phyloP scores from a whole-genome alignment of 2,329 filamentous ascomycete species.

The Stagonosporopsis cucurbitacearum region DNA sequence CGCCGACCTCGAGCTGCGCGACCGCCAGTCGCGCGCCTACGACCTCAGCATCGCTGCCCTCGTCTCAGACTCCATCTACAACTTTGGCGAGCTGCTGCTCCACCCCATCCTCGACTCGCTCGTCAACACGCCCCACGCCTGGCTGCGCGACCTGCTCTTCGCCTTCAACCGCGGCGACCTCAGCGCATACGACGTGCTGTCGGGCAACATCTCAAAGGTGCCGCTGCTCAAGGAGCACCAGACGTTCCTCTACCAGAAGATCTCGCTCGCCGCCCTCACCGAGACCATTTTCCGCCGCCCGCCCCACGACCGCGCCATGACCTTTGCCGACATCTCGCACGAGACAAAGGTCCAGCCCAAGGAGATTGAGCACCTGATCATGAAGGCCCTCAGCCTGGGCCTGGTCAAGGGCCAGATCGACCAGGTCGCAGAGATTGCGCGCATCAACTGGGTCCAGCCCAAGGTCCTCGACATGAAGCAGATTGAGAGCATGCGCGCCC shows the following conservation, averaged over 20 bases:
- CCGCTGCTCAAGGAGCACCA: conserved; percentile 79
- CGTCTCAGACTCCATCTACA: conserved; percentile 95
- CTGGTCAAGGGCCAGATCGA: conserved; percentile 91
- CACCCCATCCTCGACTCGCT: conserved; percentile 94
- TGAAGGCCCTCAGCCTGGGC: conserved; percentile 97
- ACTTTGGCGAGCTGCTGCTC: conserved; percentile 97
- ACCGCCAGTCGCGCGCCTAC: conserved; percentile 85
- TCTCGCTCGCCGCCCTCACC: conserved; percentile 93
- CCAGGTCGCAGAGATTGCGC: conserved; percentile 90
- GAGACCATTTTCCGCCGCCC: conserved; percentile 96
- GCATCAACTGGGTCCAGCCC: conserved; percentile 98
- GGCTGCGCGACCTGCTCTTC: conserved; percentile 94
- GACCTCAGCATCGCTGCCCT: conserved; percentile 91
- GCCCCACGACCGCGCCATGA: conserved; percentile 93
- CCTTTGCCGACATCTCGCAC: conserved; percentile 82
- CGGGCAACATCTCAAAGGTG: conserved; percentile 81
- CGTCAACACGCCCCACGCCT: conserved; percentile 74
- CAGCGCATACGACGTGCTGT: conserved; percentile 81
- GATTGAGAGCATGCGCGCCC: conserved; percentile 87
- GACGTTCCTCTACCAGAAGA: conserved; percentile 92
- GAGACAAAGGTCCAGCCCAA: conserved; percentile 91
- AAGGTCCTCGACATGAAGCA: conserved; percentile 96
- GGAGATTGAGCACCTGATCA: conserved; percentile 97
- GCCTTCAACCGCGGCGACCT: conserved; percentile 97
- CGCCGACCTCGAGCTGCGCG: conserved; percentile 71